Evolutionary conservation across 306 rosid genomes (phyloP), one percentile per base, ranked within the genome.

Genomic region (Begonia loranthoides): DNA sequence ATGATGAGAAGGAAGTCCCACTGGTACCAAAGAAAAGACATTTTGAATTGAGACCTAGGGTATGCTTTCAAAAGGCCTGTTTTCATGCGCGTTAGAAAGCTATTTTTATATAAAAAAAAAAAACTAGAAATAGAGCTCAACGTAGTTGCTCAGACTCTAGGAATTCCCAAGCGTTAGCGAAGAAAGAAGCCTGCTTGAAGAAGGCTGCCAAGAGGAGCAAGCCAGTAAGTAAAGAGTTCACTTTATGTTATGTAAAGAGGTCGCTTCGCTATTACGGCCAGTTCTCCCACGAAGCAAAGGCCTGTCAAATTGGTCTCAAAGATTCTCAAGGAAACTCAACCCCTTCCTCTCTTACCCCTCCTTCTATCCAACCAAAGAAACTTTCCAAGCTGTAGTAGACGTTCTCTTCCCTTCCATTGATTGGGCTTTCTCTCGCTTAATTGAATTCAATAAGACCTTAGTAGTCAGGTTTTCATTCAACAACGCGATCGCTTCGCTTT

Each of bases 341-440:
- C 49, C 49, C 49, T 45, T 45, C 49, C 49, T 45, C 49, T 45
- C n/a, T 45, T 14, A 12, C 15, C 49, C 43, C 43, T 39, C 43
- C 10, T 39, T 39, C 8, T 39, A 39, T 39, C n/a, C n/a, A n/a
- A n/a, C 43, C 43, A 39, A 39, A 39, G 43, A 39, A 39, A 39
- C 43, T 39, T 39, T 10, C 43, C 43, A 39, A 5, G n/a, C 43
- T 39, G 6, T 39, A 39, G 43, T 39, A 39, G 43, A 5, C 10
- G 43, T 39, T 39, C 43, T 39, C 43, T 39, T 39, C 43, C 43
- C 43, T 39, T 39, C 43, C 43, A 39, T 39, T 10, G 43, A 39
- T 39, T 39, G 43, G 10, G 43, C 43, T 39, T 39, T 39, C 6
- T 39, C 43, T 39, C 43, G 10, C 43, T 39, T 39, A n/a, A n/a